Conservation (phyloP, 2,329 filamentous ascomycete genomes). For the Eutypella sp. region DNA sequence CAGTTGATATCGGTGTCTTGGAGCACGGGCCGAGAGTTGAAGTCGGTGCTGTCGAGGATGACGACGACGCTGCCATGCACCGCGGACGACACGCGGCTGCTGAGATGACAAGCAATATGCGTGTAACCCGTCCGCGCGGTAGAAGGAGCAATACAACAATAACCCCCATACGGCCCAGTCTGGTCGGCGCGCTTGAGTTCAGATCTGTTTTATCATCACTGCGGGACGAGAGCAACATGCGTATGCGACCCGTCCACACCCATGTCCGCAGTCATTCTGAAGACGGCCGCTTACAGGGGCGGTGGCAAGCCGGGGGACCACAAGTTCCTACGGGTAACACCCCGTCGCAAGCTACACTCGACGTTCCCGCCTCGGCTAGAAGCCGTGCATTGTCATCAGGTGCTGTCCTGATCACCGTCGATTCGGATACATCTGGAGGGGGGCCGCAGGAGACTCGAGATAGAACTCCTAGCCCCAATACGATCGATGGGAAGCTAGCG, state of each 20-base stretch:
- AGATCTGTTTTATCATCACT: slow-evolving; percentile 84
- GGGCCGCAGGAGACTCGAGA: slow-evolving; percentile 27
- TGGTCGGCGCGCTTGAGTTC: slow-evolving; percentile 92
- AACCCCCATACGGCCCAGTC: slow-evolving; percentile 83
- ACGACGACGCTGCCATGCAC: slow-evolving; percentile 54
- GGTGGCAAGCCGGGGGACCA: no score
- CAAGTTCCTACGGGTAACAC: no score
- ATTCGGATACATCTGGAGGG: slow-evolving; percentile 36
- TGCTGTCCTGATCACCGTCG: slow-evolving; percentile 30
- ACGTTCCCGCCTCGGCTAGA: slow-evolving; percentile 19
- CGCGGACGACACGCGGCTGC: slow-evolving; percentile 58
- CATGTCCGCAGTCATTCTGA: slow-evolving; percentile 66
- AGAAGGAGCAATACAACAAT: slow-evolving; percentile 67
- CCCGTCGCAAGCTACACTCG: no score
- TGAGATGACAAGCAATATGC: slow-evolving; percentile 91
- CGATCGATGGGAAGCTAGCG: slow-evolving; percentile 27
- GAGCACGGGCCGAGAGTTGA: slow-evolving; percentile 45
- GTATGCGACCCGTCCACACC: slow-evolving; percentile 66
- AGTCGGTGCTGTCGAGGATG: slow-evolving; percentile 42
- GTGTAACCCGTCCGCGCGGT: slow-evolving; percentile 65
- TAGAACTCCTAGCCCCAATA: slow-evolving; percentile 18
- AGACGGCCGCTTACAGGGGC: slow-evolving; percentile 35
- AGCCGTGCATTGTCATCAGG: slow-evolving; percentile 45
- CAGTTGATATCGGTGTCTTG: slow-evolving; percentile 37
- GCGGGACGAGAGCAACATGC: slow-evolving; percentile 73